phyloP scores from a whole-genome alignment of 2,329 filamentous ascomycete genomes.

The Diaporthe velutina region DNA sequence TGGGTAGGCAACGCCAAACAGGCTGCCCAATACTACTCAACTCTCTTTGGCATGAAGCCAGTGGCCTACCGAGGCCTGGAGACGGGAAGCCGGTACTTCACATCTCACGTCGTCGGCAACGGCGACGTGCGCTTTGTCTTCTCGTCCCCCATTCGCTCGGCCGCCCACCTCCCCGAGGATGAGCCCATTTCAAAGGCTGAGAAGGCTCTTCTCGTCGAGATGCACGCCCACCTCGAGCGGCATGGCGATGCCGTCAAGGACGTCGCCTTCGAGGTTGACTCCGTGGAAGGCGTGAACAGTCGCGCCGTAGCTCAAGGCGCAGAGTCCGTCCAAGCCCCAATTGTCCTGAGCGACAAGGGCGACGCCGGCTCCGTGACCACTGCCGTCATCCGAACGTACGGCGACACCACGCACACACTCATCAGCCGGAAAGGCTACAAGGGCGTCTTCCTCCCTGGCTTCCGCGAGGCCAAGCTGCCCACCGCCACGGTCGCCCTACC shows the following conservation, averaged over 20 bases:
- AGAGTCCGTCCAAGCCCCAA: conserved; percentile 72
- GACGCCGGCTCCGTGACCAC: conserved; percentile 76
- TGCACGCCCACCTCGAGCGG: conserved; percentile 84
- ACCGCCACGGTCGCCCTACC: conserved; percentile 65
- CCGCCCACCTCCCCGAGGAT: conserved; percentile 64
- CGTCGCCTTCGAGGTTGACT: conserved; percentile 94
- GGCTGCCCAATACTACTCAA: conserved; percentile 89
- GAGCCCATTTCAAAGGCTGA: conserved; percentile 76
- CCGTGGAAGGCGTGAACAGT: conserved; percentile 83
- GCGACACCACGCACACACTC: conserved; percentile 94
- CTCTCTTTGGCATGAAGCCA: conserved; percentile 86
- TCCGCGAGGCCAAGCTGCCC: conserved; percentile 65
- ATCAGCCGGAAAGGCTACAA: conserved; percentile 79
- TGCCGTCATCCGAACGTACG: conserved; percentile 91
- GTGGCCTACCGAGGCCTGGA: conserved; percentile 90
- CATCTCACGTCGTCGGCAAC: conserved; percentile 87
- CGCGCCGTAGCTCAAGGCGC: conserved; percentile 77
- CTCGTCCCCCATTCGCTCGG: conserved; percentile 81
- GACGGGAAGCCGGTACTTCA: conserved; percentile 84
- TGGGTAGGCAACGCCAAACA: conserved; percentile 98
- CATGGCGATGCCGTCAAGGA: conserved; percentile 97
- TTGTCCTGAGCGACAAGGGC: conserved; percentile 66
- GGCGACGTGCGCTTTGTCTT: conserved; percentile 84
- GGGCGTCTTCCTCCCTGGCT: conserved; percentile 88
- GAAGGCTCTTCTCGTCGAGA: conserved; percentile 74